Percentiles rank a stretch among this genome's conserved stretches.
Evolutionary conservation across 2,329 filamentous ascomycete species (phyloP).

Genomic region (Verticillium alfalfae): DNA sequence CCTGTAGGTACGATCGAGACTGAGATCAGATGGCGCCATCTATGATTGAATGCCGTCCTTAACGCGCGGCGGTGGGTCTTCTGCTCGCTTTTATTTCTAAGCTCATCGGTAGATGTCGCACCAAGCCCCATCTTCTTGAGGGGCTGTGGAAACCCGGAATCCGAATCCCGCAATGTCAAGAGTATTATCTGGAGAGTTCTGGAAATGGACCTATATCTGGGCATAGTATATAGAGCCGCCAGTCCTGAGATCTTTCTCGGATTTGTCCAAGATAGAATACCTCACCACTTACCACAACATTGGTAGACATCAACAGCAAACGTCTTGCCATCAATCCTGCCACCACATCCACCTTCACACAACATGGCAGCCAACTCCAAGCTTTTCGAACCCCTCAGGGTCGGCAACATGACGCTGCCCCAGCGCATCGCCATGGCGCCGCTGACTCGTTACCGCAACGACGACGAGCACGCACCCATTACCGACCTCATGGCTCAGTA

Average conservation of each 20-base stretch:
- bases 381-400: conserved; percentile 36
- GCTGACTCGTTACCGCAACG: conserved; percentile 47
- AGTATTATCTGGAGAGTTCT: neutral
- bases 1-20: neutral
- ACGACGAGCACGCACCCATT: conserved; percentile 27
- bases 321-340: neutral
- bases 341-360: neutral
- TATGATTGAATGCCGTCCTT: neutral
- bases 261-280: too few relatives aligned
- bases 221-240: neutral
- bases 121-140: neutral
- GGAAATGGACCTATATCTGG: neutral
- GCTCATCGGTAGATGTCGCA: neutral
- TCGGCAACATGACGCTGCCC: conserved; percentile 31
- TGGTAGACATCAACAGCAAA: neutral
- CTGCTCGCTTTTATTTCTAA: neutral
- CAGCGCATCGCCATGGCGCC: conserved; percentile 50
- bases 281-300: too few relatives aligned
- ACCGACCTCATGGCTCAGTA: conserved; percentile 17
- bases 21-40: neutral
- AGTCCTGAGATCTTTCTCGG: neutral
- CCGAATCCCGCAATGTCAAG: neutral
- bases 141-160: neutral
- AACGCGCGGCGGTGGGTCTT: neutral
- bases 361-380: conserved; percentile 10